Conservation (phyloP, 441 rosid species). For the Mallotus japonicus region DNA sequence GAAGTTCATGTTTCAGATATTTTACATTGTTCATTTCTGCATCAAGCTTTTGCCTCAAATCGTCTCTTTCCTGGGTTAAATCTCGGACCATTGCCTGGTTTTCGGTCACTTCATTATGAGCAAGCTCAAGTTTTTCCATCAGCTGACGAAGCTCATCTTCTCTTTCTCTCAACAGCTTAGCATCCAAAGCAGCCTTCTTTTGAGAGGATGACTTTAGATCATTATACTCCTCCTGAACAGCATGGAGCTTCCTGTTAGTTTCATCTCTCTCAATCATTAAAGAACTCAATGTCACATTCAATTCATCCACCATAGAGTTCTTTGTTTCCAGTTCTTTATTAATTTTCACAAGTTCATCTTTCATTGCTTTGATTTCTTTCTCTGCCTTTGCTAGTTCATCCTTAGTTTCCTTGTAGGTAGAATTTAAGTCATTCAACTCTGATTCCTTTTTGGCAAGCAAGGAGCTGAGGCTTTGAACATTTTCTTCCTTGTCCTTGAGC, state of each 20-base stretch:
- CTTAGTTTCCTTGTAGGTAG: slow-evolving; percentile 42
- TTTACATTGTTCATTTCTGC: slow-evolving; percentile 38
- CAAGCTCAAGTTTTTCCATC: slow-evolving; percentile 49
- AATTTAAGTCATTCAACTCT: slow-evolving; percentile 50
- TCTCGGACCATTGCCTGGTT: slow-evolving; percentile 39
- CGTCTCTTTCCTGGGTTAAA: slow-evolving; percentile 57
- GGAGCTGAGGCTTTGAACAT: slow-evolving; percentile 42
- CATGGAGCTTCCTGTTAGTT: slow-evolving; percentile 43
- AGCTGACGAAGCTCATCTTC: slow-evolving; percentile 50
- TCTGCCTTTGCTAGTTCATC: slow-evolving; percentile 50
- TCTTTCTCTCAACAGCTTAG: slow-evolving; percentile 47
- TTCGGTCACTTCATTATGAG: slow-evolving; percentile 36
- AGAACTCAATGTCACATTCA: slow-evolving; percentile 50
- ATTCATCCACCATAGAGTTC: slow-evolving; percentile 45
- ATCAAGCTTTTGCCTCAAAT: slow-evolving; percentile 47
- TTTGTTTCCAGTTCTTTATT: slow-evolving; percentile 50
- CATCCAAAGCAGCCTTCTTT: slow-evolving; percentile 49
- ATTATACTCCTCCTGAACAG: slow-evolving; percentile 43
- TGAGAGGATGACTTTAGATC: slow-evolving; percentile 60
- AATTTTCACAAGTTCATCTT: slow-evolving; percentile 39
- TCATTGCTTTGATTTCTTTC: slow-evolving; percentile 46
- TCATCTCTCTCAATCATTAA: slow-evolving; percentile 53
- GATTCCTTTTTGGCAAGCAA: slow-evolving; percentile 50
- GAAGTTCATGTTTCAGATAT: slow-evolving; percentile 59
- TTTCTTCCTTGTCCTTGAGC: slow-evolving; percentile 60